Evolutionary conservation across 2,329 filamentous ascomycete genomes (phyloP), one percentile per base, ranked within the genome.

Genomic region (Sphaceloma murrayae): DNA sequence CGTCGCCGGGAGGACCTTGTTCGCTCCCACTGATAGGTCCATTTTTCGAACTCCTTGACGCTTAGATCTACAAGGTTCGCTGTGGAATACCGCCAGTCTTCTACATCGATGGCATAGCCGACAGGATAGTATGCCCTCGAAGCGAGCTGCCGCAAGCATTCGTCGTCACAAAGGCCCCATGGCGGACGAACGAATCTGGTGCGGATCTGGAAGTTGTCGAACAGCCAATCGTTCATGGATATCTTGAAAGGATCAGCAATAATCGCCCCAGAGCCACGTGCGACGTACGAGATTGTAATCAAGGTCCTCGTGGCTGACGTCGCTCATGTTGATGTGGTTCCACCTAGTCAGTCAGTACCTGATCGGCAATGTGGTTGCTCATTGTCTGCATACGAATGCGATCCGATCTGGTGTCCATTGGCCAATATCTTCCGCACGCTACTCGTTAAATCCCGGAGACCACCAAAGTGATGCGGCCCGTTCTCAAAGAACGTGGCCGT

Each of bases 401-500:
- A 21, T 3, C 33, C 33, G 16, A 36, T 5, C 13, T 36, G 17
- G 13, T 36, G 33, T 4, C 18, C 33, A 36, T 36, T 17, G 13
- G 21, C 18, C 6, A 36, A n/a, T 6, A 36, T 36, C 18, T 36
- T 36, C 17, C 14, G 13, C 9, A 21, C 13, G n/a, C 24, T 36
- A n/a, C 33, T 19, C 17, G 33, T 3, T 7, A 36, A 16, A 36
- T 36, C 33, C 13, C 33, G 33, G 6, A 21, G 33, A 6, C 33
- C 33, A 22, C 33, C 33, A n/a, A 36, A 36, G 13, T 36, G 33
- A n/a, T 36, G 17, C 5, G 33, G 33, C 7, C 33, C 33, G 33
- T 36, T 36, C 33, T 36, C 33, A n/a, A 36, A 36, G 33, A 36
- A 36, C 13, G 33, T 16, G 18, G 17, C 33, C 14, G 33, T 36